phyloP scores from a whole-genome alignment of 257 asterid species.

The Solanum corneliomulleri region DNA sequence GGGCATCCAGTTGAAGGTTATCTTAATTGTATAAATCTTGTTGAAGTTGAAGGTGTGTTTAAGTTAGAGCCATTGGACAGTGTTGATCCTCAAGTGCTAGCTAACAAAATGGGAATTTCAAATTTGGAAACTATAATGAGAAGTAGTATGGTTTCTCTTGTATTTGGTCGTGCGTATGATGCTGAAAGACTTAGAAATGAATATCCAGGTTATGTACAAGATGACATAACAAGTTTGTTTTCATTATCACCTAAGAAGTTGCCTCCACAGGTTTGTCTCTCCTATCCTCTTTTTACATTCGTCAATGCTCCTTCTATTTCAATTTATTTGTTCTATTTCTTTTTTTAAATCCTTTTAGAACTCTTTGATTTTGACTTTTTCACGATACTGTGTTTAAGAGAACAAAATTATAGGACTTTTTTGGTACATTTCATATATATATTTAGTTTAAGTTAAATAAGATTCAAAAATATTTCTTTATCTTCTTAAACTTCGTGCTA shows the following conservation, averaged over 20 bases:
- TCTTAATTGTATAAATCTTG: background rate
- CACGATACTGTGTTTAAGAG: no score
- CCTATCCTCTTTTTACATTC: background rate
- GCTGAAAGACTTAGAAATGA: background rate
- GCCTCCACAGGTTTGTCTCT: background rate
- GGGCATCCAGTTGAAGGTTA: background rate
- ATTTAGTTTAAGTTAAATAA: no score
- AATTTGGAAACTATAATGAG: background rate
- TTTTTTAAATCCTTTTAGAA: no score
- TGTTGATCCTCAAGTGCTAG: background rate
- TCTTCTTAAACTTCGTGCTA: no score
- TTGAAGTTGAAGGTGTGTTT: background rate
- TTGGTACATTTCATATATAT: no score
- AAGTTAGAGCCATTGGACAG: background rate
- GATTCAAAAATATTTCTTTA: no score
- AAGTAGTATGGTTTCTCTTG: background rate
- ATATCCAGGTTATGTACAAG: background rate
- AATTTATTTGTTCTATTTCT: fast-evolving
- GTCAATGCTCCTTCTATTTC: no score
- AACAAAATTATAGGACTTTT: no score
- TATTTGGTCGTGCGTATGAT: background rate
- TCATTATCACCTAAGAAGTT: background rate
- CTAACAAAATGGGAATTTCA: background rate
- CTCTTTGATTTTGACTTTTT: no score
- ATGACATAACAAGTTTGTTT: background rate